Evolutionary conservation across 345 rosid species (phyloP).

Genomic region (Brassica napus): DNA sequence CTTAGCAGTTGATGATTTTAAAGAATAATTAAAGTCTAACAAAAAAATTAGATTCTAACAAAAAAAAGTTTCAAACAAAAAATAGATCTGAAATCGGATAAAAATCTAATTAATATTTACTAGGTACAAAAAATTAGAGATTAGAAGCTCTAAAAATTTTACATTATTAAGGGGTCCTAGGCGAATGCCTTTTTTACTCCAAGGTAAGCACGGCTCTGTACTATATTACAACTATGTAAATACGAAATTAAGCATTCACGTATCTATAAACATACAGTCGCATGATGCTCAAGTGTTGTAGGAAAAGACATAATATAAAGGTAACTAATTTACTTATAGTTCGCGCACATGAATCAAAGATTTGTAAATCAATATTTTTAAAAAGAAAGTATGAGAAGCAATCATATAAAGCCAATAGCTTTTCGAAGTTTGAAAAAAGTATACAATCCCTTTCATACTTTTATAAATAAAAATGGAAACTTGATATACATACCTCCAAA

Average conservation of each 20-base stretch:
- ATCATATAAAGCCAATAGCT: conserved; percentile 38
- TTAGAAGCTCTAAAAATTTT: no score
- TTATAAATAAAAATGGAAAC: conserved; percentile 19
- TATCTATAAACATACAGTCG: not conserved
- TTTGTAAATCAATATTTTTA: conserved; percentile 28
- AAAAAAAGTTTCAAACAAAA: no score
- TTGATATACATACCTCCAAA: conserved; percentile 39
- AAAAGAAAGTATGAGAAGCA: conserved; percentile 31
- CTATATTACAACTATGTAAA: not conserved
- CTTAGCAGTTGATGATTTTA: no score
- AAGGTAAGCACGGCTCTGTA: no score
- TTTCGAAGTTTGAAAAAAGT: conserved; percentile 34
- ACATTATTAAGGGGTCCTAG: no score
- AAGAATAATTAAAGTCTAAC: no score
- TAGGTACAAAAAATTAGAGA: no score
- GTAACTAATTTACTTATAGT: conserved; percentile 34
- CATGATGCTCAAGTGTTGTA: conserved; percentile 5
- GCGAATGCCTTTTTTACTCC: no score
- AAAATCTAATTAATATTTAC: no score
- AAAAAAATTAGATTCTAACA: no score
- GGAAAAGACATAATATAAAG: conserved; percentile 11
- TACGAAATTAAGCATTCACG: not conserved
- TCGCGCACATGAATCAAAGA: conserved; percentile 41
- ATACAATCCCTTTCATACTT: not conserved
- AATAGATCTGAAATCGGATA: no score